Conservation (phyloP, 2,329 filamentous ascomycete species). For the Aureobasidium mangrovei region DNA sequence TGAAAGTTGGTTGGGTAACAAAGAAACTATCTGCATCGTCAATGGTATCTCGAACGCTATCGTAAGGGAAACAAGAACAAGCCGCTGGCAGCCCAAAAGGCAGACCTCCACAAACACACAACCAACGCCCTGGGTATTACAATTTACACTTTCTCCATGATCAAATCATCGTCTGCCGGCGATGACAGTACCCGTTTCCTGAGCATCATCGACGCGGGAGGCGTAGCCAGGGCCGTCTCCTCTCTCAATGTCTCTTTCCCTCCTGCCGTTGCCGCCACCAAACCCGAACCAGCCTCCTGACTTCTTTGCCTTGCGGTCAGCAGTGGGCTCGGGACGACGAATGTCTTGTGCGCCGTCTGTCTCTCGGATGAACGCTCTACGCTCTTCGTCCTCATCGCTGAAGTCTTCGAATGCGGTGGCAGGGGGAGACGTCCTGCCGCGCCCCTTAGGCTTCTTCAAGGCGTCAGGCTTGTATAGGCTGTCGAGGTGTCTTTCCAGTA, state of each 20-base stretch:
- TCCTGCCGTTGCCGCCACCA: conserved; percentile 12
- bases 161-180: background rate
- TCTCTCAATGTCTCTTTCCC: conserved; percentile 14
- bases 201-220: background rate
- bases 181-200: conserved; percentile 13
- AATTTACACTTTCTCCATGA: background rate
- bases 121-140: background rate
- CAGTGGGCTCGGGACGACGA: conserved; percentile 1
- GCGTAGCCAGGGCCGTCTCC: background rate
- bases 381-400: conserved; percentile 29
- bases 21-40: background rate
- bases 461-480: conserved; percentile 51
- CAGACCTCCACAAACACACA: background rate
- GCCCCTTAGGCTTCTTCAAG: conserved; percentile 21
- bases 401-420: conserved; percentile 41
- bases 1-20: no score
- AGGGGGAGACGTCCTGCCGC: conserved; percentile 31
- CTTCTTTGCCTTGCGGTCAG: background rate
- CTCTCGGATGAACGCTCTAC: conserved; percentile 14
- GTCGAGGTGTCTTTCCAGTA: conserved; percentile 60
- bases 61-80: background rate
- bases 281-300: conserved; percentile 9
- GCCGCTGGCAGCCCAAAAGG: background rate
- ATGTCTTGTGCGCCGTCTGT: conserved; percentile 6
- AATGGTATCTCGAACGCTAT: conserved; percentile 5